phyloP scores from a whole-genome alignment of 208 protist genomes.

The Acanthamoeba lenticulata region DNA sequence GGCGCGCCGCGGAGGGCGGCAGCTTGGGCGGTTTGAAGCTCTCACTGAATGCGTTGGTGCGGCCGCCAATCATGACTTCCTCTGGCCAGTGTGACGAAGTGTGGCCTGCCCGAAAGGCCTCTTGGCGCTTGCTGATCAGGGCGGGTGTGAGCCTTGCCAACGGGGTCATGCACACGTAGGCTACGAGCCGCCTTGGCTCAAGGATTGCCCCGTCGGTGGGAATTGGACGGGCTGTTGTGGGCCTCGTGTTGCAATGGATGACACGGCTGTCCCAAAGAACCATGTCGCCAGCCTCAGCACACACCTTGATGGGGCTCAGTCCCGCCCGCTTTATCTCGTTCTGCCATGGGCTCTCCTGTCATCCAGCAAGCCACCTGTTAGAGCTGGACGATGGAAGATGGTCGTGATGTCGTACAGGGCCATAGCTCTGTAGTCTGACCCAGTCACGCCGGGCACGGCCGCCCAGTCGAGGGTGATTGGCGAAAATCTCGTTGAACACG shows the following conservation, averaged over 20 bases:
- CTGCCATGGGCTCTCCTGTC: constrained; percentile 8
- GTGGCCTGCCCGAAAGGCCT: background rate
- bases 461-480: background rate
- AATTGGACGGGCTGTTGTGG: background rate
- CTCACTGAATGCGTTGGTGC: background rate
- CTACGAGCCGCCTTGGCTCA: background rate
- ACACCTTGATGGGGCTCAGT: constrained; percentile 33
- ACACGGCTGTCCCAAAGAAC: constrained; percentile 54
- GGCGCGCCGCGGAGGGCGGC: background rate
- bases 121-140: background rate
- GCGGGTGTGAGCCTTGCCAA: background rate
- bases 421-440: background rate
- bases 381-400: no score
- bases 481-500: constrained; percentile 25
- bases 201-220: background rate
- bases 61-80: background rate
- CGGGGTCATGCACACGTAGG: constrained; percentile 63
- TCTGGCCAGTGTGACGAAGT: constrained; percentile 48
- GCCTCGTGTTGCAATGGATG: constrained; percentile 43
- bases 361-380: background rate
- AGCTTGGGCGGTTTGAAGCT: constrained; percentile 12
- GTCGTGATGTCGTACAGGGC: background rate
- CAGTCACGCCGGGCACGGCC: background rate
- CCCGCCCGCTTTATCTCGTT: constrained; percentile 30
- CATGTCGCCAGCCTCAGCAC: constrained; percentile 18